Base-by-base conservation (phyloP, 805 yeast species). In the Wickerhamiella dianesei region DNA sequence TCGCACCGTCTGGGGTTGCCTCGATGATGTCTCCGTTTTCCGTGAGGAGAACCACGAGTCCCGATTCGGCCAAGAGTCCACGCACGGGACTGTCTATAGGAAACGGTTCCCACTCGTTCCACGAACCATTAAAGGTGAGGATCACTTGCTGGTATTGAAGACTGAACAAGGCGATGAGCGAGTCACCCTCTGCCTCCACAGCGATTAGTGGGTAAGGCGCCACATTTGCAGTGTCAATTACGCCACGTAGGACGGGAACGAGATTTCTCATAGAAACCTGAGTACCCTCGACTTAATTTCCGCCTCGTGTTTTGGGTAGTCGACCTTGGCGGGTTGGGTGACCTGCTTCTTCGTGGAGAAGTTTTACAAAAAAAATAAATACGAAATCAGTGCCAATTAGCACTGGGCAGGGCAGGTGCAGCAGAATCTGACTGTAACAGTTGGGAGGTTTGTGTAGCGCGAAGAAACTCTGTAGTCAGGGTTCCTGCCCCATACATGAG, bases 21-120 rank as follows among this genome's bases (percentile, higher is more conserved):
- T 54, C 53, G 37, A 74, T 60, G 9, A 89, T 76, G 58, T 87
- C 95, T 53, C 97, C 97, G 51, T 76, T 75, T 44, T 67, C 65
- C 50, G 85, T 73, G 1, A 86, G 77, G 44, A 85, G 73, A 1
- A 84, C 72, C 39, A 82, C 64, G 54, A 79, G 81, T 21, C 70
- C 70, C n/a, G 70, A 61, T 16, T 46, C 40, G 52, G 86, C 95
- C 6, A 77, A 75, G 59, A 84, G 17, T 2, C 42, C 21, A 16
- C 25, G 21, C 3, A 46, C 44, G 12, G 50, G 47, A 44, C 47
- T 18, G 12, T 25, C 32, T 25, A 25, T 25, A 13, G 21, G 25
- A 21, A 39, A 48, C 14, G 44, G 21, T 13, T 43, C 47, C 50
- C 50, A 50, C 29, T 44, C 50, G 46, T 3, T 35, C 44, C 21